These are phyloP conservation scores for Fraxinus sp. DNA, from an alignment of 305 asterid species.

Conservation along the genomic window DNA sequence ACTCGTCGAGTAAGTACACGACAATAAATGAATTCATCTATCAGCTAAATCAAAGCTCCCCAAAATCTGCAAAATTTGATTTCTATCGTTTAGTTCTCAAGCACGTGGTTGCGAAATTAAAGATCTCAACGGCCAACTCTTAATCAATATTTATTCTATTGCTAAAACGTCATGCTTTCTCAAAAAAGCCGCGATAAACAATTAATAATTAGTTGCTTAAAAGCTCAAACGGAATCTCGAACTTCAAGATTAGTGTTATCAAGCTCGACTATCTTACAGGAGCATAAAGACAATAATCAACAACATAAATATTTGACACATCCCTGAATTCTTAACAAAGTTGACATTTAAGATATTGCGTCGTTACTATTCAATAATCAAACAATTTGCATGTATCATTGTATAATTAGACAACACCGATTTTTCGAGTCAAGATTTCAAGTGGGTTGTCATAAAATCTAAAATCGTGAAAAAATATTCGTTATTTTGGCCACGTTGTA, in stretches of 20 bases:
- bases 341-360: neutral
- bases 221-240: neutral
- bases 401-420: neutral
- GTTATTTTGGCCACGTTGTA: neutral
- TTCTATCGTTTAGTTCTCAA: slow-evolving; percentile 22
- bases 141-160: slow-evolving; percentile 19
- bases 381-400: neutral
- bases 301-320: neutral
- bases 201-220: neutral
- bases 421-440: neutral
- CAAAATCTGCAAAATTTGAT: slow-evolving; percentile 13
- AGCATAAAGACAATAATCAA: neutral
- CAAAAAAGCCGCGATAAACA: neutral
- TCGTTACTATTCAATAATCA: too few species aligned
- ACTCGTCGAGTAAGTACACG: neutral
- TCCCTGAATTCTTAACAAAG: neutral
- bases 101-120: slow-evolving; percentile 28
- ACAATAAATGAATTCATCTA: neutral
- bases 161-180: neutral
- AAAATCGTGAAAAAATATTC: neutral
- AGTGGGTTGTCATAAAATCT: neutral
- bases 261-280: neutral
- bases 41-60: slow-evolving; percentile 4
- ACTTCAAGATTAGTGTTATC: neutral
- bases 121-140: slow-evolving; percentile 37